These are phyloP conservation scores for Helotiales sp. DNA, from an alignment of 2,329 filamentous ascomycete genomes.

Conservation along the genomic window DNA sequence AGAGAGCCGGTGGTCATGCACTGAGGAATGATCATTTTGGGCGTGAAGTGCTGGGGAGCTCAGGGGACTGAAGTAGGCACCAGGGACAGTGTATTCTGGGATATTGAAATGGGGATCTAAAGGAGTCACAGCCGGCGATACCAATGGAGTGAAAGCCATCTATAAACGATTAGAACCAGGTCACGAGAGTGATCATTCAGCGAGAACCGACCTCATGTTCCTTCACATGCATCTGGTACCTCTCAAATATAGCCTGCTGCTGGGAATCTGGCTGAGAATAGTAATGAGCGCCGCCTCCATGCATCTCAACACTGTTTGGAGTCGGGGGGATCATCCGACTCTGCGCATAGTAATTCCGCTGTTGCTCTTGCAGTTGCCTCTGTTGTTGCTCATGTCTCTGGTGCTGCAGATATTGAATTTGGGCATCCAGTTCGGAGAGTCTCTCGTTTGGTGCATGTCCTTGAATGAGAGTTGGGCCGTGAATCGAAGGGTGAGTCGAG, in stretches of 20 bases:
- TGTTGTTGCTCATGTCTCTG: constrained; percentile 64
- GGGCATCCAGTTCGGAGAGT: constrained; percentile 65
- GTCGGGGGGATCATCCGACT: constrained; percentile 75
- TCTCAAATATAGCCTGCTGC: constrained; percentile 68
- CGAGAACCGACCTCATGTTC: constrained; percentile 60
- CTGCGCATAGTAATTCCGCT: constrained; percentile 56
- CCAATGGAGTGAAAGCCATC: constrained; percentile 80
- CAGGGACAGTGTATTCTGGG: constrained; percentile 61
- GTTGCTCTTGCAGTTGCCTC: constrained; percentile 53
- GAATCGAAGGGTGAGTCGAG: constrained; percentile 50
- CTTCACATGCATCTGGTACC: constrained; percentile 63
- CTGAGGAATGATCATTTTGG: constrained; percentile 59
- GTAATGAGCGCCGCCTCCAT: constrained; percentile 59
- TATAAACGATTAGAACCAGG: constrained; percentile 41
- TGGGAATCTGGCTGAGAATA: constrained; percentile 61
- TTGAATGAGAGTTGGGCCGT: constrained; percentile 46
- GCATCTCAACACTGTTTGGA: constrained; percentile 80
- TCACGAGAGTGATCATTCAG: not conserved
- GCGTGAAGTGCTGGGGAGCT: constrained; percentile 81
- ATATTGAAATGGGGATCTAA: constrained; percentile 70
- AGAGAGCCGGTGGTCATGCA: constrained; percentile 47
- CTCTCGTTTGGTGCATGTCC: constrained; percentile 55
- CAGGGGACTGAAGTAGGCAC: constrained; percentile 81
- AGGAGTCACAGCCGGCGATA: constrained; percentile 83
- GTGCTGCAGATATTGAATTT: constrained; percentile 69